phyloP scores from a whole-genome alignment of 202 grass and related monocot genomes.

The Schoenoplectus triqueter region DNA sequence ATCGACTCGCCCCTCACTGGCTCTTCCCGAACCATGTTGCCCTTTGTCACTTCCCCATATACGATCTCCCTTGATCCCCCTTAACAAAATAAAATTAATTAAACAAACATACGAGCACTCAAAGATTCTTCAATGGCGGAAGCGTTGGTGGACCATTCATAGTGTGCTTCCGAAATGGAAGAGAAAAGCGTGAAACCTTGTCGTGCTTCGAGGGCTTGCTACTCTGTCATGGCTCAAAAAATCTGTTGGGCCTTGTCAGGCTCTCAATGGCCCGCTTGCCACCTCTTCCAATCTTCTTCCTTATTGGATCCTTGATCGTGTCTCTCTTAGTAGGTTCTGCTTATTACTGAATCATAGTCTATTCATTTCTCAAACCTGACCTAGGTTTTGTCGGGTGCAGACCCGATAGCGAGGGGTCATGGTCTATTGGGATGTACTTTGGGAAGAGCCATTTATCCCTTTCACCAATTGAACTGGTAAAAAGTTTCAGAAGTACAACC shows the following conservation, averaged over 20 bases:
- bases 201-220: background rate
- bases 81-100: background rate
- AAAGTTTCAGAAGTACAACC: background rate
- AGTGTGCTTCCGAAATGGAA: constrained; percentile 25
- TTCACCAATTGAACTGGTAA: constrained; percentile 88
- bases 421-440: constrained; percentile 89
- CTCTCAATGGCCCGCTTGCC: constrained; percentile 33
- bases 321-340: constrained; percentile 54
- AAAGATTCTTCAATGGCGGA: constrained; percentile 16
- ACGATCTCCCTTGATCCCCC: background rate
- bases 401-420: constrained; percentile 88
- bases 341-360: constrained; percentile 80
- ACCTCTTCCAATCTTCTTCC: constrained; percentile 57
- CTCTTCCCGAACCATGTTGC: background rate
- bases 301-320: constrained; percentile 38
- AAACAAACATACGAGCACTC: too few species aligned
- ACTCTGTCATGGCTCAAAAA: background rate
- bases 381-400: constrained; percentile 51
- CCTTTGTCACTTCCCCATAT: background rate
- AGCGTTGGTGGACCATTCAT: background rate
- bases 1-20: too few species aligned
- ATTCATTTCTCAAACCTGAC: constrained; percentile 73
- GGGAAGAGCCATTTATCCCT: constrained; percentile 77
- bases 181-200: constrained; percentile 21
- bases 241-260: background rate